Evolutionary conservation across 2,329 filamentous ascomycete species (phyloP), one percentile per base, ranked within the genome.

Genomic region (Paracamarosporium sp.): DNA sequence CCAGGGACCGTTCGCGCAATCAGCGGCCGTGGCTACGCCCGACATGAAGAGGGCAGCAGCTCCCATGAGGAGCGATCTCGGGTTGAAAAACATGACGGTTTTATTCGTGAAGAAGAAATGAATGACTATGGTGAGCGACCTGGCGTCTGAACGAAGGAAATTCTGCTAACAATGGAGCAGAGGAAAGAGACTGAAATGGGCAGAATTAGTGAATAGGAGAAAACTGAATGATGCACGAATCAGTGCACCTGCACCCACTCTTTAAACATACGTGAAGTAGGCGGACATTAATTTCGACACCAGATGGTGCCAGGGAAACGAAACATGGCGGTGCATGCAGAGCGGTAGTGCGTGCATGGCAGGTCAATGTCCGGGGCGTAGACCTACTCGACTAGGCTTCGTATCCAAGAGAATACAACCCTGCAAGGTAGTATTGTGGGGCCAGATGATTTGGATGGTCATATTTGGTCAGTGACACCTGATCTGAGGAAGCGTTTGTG

Each of bases 1-100:
- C 56, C 56, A 64, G 31, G 61, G 61, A n/a, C 61, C 61, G 17
- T 51, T 31, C 13, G 5, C 8, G 38, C 53, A 55, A 46, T 44
- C 46, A 9, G 30, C 53, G 15, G 45, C 53, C 17, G 27, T 30
- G 38, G 46, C 38, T 13, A 44, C 17, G 9, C 45, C 46, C 30
- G 51, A 53, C 36, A 55, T 11, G 15, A 55, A 30, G 30, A 55
- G 53, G 15, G 53, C 30, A 12, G 38, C 27, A 30, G 53, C 46
- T 43, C 53, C 53, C 11, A 55, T 6, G 28, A 55, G 46, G 53
- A 55, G 53, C 35, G 53, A 27, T 22, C 38, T 35, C 17, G 53
- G 45, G 46, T 55, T 55, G 53, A 55, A 50, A 15, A 55, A 45
- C 53, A 55, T 55, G 53, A 7, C 45, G 50, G 12, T 22, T 31